Base-by-base conservation (phyloP, 331 rosid species). In the Rosa hybrid region DNA sequence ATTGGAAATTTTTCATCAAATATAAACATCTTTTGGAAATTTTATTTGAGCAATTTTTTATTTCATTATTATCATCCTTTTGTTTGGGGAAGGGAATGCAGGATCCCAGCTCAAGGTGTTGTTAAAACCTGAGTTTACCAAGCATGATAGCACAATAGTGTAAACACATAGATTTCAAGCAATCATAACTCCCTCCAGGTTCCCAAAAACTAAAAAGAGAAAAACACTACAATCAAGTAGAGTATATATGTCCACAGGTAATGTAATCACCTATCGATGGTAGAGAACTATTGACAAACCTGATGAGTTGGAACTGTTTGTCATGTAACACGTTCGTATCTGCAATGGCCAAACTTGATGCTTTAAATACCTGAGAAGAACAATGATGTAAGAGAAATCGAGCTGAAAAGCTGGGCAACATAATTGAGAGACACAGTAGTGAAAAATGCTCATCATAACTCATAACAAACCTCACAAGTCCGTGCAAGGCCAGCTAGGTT, bases 401-500 rank as follows among this genome's bases (percentile, higher is more conserved):
- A 42, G 80, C 71, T 2, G 59, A 70, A 57, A 74, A 62, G 65
- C 25, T 12, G 27, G 42, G 17, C 34, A 20, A 65, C 54, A 56
- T 60, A 77, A 80, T 11, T 20, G 7, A 72, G 21, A 68, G 73
- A 25, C 5, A 39, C 16, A 75, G 63, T 77, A 41, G 25, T 59
- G n/a, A 68, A 81, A 34, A 81, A 68, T 12, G 57, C 7, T 45
- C 16, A 65, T 44, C 21, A 11, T 25, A 71, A 30, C 51, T 45
- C 39, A 50, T 38, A 20, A 53, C 87, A 75, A 68, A 95, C 99
- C 94, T 91, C 99, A 74, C 99, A 95, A 45, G 99, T 91, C 70
- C 99, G 92, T 59, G 98, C 96, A 88, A 95, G 85, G 50, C 99
- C 99, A 16, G 99, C 98, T 78, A 95, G 94, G 81, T 95, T 95